Evolutionary conservation across 257 asterid genomes (phyloP).

Genomic region (Solanum appendiculatum): DNA sequence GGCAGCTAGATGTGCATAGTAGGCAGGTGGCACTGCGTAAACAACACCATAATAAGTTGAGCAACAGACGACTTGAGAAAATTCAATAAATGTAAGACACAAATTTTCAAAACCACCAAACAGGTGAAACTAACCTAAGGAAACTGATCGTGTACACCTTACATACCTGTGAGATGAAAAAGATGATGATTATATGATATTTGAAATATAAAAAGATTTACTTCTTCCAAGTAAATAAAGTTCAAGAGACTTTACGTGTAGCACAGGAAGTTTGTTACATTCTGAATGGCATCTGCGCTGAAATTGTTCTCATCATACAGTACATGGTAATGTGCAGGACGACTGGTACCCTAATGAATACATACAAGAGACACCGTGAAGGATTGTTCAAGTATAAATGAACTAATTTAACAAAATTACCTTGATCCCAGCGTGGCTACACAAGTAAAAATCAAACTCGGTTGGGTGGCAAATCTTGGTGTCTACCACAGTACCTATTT

Average conservation of each 20-base stretch:
- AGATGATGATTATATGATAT: not conserved
- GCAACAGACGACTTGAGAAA: not conserved
- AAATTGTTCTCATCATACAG: slow-evolving; percentile 60
- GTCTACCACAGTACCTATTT: slow-evolving; percentile 75
- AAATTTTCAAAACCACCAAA: not conserved
- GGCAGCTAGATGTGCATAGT: slow-evolving; percentile 77
- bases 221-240: not conserved
- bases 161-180: slow-evolving; percentile 41
- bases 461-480: slow-evolving; percentile 69
- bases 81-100: not conserved
- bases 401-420: slow-evolving; percentile 14
- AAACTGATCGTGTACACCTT: slow-evolving; percentile 66
- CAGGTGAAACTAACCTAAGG: slow-evolving; percentile 40
- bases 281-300: slow-evolving; percentile 61
- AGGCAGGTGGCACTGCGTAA: slow-evolving; percentile 73
- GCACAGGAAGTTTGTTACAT: slow-evolving; percentile 54
- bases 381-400: not conserved
- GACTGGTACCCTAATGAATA: slow-evolving; percentile 58
- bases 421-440: slow-evolving; percentile 88
- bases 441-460: slow-evolving; percentile 68
- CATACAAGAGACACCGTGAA: not conserved
- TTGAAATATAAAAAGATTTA: not conserved
- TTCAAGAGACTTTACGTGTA: slow-evolving; percentile 44
- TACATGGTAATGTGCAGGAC: slow-evolving; percentile 83
- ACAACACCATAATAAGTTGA: slow-evolving; percentile 7